Evolutionary conservation across 2,329 filamentous ascomycete genomes (phyloP).

Genomic region (Pseudocercospora musae): DNA sequence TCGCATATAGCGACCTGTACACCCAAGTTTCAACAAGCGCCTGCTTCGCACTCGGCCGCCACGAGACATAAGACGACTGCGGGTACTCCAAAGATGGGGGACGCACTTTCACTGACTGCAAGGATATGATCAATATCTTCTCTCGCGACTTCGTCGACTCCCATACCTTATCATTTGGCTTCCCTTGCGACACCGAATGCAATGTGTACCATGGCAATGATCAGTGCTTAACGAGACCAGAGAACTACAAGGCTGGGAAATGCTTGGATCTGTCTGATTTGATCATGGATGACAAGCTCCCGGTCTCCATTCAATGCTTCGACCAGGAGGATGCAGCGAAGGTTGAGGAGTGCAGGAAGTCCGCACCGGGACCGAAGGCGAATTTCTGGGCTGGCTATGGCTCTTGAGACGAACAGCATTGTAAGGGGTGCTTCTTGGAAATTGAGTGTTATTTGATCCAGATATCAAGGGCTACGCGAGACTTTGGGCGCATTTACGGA

Average conservation of each 20-base stretch:
- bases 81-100: not conserved
- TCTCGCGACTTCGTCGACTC: not conserved
- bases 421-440: not conserved
- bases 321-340: not conserved
- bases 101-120: not conserved
- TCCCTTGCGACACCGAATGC: not conserved
- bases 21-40: not conserved
- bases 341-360: not conserved
- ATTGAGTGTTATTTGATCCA: not conserved
- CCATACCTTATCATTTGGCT: not conserved
- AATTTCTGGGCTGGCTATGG: not conserved
- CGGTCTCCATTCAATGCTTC: not conserved
- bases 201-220: not conserved
- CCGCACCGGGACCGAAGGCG: not conserved
- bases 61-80: not conserved
- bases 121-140: not conserved
- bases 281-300: not conserved
- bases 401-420: not conserved
- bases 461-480: not conserved
- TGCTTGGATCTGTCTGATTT: not conserved
- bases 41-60: not conserved
- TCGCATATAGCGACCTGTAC: not conserved
- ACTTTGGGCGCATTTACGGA: not conserved
- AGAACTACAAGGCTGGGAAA: not conserved
- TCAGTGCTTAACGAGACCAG: not conserved